Evolutionary conservation across 805 yeast species (phyloP).

Genomic region (Candida sphagnicola): DNA sequence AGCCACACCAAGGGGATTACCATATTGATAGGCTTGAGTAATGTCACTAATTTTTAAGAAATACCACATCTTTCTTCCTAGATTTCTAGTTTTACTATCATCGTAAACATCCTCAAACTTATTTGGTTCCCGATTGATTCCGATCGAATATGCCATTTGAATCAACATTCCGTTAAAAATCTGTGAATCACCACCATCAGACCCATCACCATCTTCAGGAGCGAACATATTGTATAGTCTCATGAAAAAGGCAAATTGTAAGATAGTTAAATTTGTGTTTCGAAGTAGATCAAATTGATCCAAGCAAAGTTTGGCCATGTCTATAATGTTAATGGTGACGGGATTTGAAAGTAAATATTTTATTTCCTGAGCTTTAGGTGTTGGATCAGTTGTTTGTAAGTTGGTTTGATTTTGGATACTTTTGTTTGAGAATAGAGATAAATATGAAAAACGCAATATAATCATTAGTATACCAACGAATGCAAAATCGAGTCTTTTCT

Average conservation of each 20-base stretch:
- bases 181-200: constrained; percentile 59
- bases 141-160: constrained; percentile 66
- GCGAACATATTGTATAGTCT: constrained; percentile 47
- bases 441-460: constrained; percentile 31
- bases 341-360: constrained; percentile 28
- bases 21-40: constrained; percentile 27
- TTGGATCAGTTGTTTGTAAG: constrained; percentile 19
- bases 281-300: constrained; percentile 28
- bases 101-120: constrained; percentile 30
- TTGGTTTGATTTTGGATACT: constrained; percentile 24
- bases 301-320: constrained; percentile 33
- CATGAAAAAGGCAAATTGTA: constrained; percentile 53
- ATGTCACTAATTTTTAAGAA: constrained; percentile 26
- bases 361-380: constrained; percentile 18
- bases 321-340: constrained; percentile 24
- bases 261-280: constrained; percentile 44
- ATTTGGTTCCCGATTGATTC: constrained; percentile 65
- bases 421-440: constrained; percentile 35
- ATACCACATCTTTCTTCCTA: constrained; percentile 37
- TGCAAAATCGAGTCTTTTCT: constrained; percentile 31
- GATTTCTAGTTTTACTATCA: constrained; percentile 19
- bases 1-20: constrained; percentile 28
- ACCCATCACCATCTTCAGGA: constrained; percentile 57
- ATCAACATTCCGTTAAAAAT: constrained; percentile 52
- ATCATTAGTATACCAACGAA: constrained; percentile 30